Percentiles rank a stretch among this genome's conserved stretches.
These are phyloP conservation scores for Trichosporon faecale DNA, from an alignment of 1,284 basidiomycete genomes.

Conservation along the genomic window DNA sequence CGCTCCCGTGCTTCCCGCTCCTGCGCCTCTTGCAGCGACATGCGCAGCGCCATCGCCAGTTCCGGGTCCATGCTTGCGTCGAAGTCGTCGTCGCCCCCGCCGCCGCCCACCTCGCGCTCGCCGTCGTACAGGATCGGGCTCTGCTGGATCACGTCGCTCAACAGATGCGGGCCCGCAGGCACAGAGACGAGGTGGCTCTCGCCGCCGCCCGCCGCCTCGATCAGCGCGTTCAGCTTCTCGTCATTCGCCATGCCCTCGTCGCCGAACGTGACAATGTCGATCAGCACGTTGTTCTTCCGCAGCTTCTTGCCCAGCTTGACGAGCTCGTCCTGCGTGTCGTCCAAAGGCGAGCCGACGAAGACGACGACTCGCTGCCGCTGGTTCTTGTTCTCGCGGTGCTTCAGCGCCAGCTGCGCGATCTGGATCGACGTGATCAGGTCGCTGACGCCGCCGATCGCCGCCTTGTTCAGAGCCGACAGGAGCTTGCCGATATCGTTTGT, in stretches of 20 bases:
- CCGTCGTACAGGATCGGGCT: constrained; percentile 76
- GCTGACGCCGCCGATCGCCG: constrained; percentile 71
- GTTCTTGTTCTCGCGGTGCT: constrained; percentile 98
- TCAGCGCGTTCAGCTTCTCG: constrained; percentile 48
- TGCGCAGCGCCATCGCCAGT: constrained; percentile 93
- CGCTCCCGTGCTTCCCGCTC: constrained; percentile 53
- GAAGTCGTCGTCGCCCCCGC: constrained; percentile 65
- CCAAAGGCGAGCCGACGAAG: constrained; percentile 84
- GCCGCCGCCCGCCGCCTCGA: constrained; percentile 50
- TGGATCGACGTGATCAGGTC: constrained; percentile 87
- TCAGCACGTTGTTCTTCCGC: constrained; percentile 98
- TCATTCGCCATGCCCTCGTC: constrained; percentile 52
- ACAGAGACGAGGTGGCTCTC: constrained; percentile 72
- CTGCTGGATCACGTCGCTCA: constrained; percentile 77
- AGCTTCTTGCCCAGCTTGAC: constrained; percentile 90
- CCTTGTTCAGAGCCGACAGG: constrained; percentile 71
- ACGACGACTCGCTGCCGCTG: constrained; percentile 91
- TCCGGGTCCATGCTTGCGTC: constrained; percentile 96
- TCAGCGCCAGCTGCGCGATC: constrained; percentile 91
- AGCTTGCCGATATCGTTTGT: constrained; percentile 94
- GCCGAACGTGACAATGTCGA: constrained; percentile 80
- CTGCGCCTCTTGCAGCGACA: constrained; percentile 96
- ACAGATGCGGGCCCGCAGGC: constrained; percentile 69
- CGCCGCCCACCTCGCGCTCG: constrained; percentile 50
- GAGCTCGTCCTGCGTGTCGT: constrained; percentile 68